Base-by-base conservation (phyloP, 331 rosid species). In the Saraca asoca region DNA sequence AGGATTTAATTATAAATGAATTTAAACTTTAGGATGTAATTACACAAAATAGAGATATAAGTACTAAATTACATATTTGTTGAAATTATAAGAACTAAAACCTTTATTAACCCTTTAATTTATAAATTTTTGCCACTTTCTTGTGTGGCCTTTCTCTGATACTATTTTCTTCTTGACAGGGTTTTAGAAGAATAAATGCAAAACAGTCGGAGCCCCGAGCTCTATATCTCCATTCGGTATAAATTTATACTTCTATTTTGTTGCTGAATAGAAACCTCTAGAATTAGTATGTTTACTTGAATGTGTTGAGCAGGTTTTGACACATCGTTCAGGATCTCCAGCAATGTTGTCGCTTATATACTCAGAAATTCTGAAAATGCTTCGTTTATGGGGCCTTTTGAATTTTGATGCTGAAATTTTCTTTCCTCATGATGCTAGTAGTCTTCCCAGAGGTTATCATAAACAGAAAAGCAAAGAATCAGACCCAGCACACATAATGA, bases 351-450 rank as follows among this genome's bases (percentile, higher is more conserved):
- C 98, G 9, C 91, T 93, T 49, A 64, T 90, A 75, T 90, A 90
- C 76, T 87, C 97, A 0, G 97, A 93, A 79, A 81, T 93, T 64
- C 62, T 93, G 56, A 93, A 93, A 84, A 93, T 87, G 97, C 91
- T 90, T 68, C 96, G 98, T 38, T 62, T 90, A 51, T 90, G 96
- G 98, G 90, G 96, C 50, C 95, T 93, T 78, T 44, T 93, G 69
- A 82, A 84, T 80, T 93, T 93, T 68, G 98, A 93, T 75, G 95
- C 89, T 16, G 98, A 93, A 77, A 84, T 93, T 78, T 90, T 79
- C 70, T 85, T 79, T 66, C 98, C 98, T 61, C 96, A 49, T 4
- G 97, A 93, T 80, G 38, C 9, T 44, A 66, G 67, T 74, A 63
- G 81, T 73, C 88, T 87, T 76, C 98, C 98, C 39, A 85, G 79